phyloP scores from a whole-genome alignment of 371 early-diverging fungal genomes.

The Rhizomucor pusillus region DNA sequence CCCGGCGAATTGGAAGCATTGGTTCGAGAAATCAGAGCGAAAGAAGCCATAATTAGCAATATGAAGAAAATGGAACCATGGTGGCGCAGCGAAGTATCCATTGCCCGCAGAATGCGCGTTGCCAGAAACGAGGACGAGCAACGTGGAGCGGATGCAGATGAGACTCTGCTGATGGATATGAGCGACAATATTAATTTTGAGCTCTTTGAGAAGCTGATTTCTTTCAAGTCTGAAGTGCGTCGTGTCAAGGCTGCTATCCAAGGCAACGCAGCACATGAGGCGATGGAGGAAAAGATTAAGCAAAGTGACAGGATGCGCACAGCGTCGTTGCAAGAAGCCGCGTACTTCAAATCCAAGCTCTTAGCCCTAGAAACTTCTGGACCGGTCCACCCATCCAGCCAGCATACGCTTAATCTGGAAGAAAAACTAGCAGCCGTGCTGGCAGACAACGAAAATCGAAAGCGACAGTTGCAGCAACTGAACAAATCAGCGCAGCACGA shows the following conservation, averaged over 20 bases:
- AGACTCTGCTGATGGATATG: constrained; percentile 33
- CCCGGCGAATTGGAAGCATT: constrained; percentile 24
- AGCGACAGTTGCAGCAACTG: constrained; percentile 28
- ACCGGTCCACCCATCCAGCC: background rate
- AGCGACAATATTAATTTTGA: constrained; percentile 31
- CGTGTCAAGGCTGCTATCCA: constrained; percentile 38
- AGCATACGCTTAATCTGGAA: constrained; percentile 23
- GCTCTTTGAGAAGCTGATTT: constrained; percentile 39
- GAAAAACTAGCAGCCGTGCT: constrained; percentile 40
- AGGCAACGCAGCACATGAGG: constrained; percentile 38
- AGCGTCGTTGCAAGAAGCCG: constrained; percentile 58
- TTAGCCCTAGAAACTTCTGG: constrained; percentile 15
- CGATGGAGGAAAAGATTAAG: constrained; percentile 40
- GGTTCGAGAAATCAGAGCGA: constrained; percentile 34
- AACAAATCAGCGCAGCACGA: constrained; percentile 49
- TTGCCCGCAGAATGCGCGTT: constrained; percentile 32
- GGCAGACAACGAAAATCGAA: constrained; percentile 40
- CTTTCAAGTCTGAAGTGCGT: constrained; percentile 42
- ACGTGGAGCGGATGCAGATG: constrained; percentile 27
- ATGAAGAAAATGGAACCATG: constrained; percentile 52
- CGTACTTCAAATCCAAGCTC: constrained; percentile 54
- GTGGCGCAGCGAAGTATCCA: constrained; percentile 50
- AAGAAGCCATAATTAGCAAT: constrained; percentile 35
- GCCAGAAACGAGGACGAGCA: constrained; percentile 8
- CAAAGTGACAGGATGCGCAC: constrained; percentile 51